Conservation (phyloP, 352 stramenopile species). For the Phytophthora hybrid region DNA sequence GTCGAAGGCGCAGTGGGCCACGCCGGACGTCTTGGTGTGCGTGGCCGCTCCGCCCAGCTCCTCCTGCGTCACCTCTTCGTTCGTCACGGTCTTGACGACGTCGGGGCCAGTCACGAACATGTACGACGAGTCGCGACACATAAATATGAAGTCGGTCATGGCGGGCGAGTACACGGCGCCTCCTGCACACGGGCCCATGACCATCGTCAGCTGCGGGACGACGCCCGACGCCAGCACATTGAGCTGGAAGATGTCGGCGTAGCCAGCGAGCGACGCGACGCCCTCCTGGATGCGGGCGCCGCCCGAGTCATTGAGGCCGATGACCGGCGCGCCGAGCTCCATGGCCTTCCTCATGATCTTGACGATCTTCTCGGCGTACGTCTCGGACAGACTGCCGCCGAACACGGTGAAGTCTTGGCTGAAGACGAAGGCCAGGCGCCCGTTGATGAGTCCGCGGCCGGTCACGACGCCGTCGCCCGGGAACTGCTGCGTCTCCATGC, state of each 20-base stretch:
- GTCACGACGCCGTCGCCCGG: slow-evolving; percentile 97
- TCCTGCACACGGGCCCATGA: slow-evolving; percentile 98
- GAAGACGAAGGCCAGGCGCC: slow-evolving; percentile 97
- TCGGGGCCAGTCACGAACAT: slow-evolving; percentile 99
- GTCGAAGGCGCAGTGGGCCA: slow-evolving; percentile 95
- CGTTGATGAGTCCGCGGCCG: slow-evolving; percentile 95
- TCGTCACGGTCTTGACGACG: slow-evolving; percentile 98
- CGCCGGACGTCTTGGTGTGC: slow-evolving; percentile 96
- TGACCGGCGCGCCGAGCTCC: slow-evolving; percentile 95
- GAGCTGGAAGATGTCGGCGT: slow-evolving; percentile 98
- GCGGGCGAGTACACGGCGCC: slow-evolving; percentile 96
- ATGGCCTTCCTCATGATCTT: slow-evolving; percentile 99
- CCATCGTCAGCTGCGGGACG: slow-evolving; percentile 97
- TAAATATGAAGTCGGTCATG: slow-evolving; percentile 99
- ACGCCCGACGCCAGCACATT: slow-evolving; percentile 96
- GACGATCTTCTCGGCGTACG: slow-evolving; percentile 98
- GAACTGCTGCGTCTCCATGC: slow-evolving; percentile 93
- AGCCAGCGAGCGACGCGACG: slow-evolving; percentile 96
- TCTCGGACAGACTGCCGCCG: slow-evolving; percentile 96
- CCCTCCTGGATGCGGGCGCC: slow-evolving; percentile 99
- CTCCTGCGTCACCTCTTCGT: slow-evolving; percentile 96
- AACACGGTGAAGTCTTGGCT: slow-evolving; percentile 98
- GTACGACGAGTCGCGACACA: slow-evolving; percentile 97
- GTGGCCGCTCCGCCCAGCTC: slow-evolving; percentile 94
- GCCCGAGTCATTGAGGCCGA: slow-evolving; percentile 98